A percentile compares a stretch with the other conserved stretches of the same genome.
Evolutionary conservation across 495 filamentous ascomycete genomes (phyloP).

Genomic region (Aspergillus ellipticus): DNA sequence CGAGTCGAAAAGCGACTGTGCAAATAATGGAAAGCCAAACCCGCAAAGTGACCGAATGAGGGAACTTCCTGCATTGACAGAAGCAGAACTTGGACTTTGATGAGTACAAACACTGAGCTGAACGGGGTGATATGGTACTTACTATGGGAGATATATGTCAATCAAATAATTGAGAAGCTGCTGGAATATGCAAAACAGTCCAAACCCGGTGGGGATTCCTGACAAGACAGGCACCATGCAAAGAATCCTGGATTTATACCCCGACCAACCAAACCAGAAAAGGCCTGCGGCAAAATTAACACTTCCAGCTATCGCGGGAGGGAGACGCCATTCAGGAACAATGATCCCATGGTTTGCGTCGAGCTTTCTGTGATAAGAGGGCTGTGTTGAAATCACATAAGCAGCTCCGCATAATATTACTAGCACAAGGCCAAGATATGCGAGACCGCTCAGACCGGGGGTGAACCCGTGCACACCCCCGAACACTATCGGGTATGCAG

Average conservation of each 20-base stretch:
- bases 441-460: slow-evolving; percentile 49
- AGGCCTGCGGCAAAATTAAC: slow-evolving; percentile 46
- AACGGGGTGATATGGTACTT: not conserved
- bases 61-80: not conserved
- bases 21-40: not conserved
- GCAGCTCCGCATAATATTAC: slow-evolving; percentile 48
- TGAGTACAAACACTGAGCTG: no score
- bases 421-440: slow-evolving; percentile 53
- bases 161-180: slow-evolving; percentile 49
- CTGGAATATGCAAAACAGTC: slow-evolving; percentile 35
- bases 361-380: slow-evolving; percentile 2
- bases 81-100: not conserved
- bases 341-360: slow-evolving; percentile 42
- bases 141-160: slow-evolving; percentile 23
- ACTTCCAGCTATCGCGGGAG: slow-evolving; percentile 44
- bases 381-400: slow-evolving; percentile 22
- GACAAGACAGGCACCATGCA: slow-evolving; percentile 55
- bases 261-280: slow-evolving; percentile 59
- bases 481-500: no score
- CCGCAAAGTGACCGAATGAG: not conserved
- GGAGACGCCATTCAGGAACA: slow-evolving; percentile 55
- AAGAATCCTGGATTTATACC: slow-evolving; percentile 41
- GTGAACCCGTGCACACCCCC: no score
- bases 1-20: not conserved
- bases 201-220: slow-evolving; percentile 48